Evolutionary conservation across 2,329 filamentous ascomycete species (phyloP), one percentile per base, ranked within the genome.

Genomic region (Talaromyces rugulosus): DNA sequence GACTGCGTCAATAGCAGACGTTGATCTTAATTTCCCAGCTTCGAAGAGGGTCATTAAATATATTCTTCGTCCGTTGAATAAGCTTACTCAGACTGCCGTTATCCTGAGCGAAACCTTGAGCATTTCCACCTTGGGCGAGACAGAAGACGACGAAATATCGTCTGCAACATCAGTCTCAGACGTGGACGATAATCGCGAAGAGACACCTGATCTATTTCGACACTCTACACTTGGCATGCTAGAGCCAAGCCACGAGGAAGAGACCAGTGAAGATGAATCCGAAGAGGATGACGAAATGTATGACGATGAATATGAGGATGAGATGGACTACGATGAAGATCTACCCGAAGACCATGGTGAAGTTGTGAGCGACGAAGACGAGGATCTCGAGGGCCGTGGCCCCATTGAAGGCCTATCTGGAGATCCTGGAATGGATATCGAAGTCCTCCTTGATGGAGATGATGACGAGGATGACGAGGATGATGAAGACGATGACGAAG

Each of bases 201-300:
- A 98, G 74, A 99, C 96, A 5, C 95, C 96, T 33, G 95, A 99
- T 77, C 83, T 99, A 23, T 98, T 97, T 80, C 90, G 96, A 59
- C 96, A 98, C 75, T 98, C 95, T 1, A 92, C 96, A 1, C 82
- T 99, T 27, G 94, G 95, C 56, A 96, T 98, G 87, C 88, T 97
- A 59, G 95, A 98, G 74, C 89, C 90, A 66, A 86, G 88, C 56
- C 86, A 89, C 62, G 89, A 92, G 63, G 89, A 91, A 64, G 91
- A 94, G 63, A 92, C 91, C 56, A 92, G 90, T 36, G 90, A 91
- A 34, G 88, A 87, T 64, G 81, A 80, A 53, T 81, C 82, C 14
- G 84, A 88, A 63, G 92, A 92, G 54, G 90, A 93, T 61, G 91
- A 94, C 68, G 92, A 95, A 69, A 95, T 96, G 90, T 96, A 96